phyloP scores from a whole-genome alignment of 768 basidiomycete genomes.

The Mrakia blollopis region DNA sequence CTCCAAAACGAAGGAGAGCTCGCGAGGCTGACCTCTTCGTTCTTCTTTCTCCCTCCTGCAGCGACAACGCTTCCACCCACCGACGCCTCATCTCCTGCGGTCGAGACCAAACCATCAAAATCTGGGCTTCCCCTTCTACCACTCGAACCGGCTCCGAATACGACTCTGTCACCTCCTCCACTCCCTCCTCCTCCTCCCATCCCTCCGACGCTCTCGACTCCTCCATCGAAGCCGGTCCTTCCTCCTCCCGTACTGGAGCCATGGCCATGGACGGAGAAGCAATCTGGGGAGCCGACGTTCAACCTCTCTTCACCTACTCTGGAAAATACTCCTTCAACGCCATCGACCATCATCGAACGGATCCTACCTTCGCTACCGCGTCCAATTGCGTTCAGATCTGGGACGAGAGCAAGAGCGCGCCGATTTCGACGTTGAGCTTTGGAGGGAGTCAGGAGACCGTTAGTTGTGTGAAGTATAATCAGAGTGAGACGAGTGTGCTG shows the following conservation, averaged over 20 bases:
- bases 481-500: conserved; percentile 88
- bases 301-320: conserved; percentile 70
- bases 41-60: not conserved
- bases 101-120: conserved; percentile 44
- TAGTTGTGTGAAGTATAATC: conserved; percentile 81
- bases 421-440: conserved; percentile 80
- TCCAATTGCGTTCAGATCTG: conserved; percentile 91
- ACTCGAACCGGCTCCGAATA: conserved; percentile 33
- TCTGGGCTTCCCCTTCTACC: conserved; percentile 43
- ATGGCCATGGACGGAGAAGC: conserved; percentile 35
- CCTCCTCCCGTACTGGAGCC: not conserved
- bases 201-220: conserved; percentile 7
- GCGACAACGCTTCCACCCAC: conserved; percentile 40
- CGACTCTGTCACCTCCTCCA: conserved; percentile 24
- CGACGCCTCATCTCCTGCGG: conserved; percentile 44
- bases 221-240: conserved; percentile 17
- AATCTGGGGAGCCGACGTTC: conserved; percentile 44
- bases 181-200: not conserved
- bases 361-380: conserved; percentile 88
- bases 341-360: conserved; percentile 87
- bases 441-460: conserved; percentile 84
- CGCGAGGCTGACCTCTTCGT: not conserved
- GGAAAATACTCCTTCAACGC: conserved; percentile 89
- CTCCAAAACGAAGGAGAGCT: not conserved
- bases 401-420: conserved; percentile 93